phyloP scores from a whole-genome alignment of 352 stramenopile species.

The Pythium coloratum region DNA sequence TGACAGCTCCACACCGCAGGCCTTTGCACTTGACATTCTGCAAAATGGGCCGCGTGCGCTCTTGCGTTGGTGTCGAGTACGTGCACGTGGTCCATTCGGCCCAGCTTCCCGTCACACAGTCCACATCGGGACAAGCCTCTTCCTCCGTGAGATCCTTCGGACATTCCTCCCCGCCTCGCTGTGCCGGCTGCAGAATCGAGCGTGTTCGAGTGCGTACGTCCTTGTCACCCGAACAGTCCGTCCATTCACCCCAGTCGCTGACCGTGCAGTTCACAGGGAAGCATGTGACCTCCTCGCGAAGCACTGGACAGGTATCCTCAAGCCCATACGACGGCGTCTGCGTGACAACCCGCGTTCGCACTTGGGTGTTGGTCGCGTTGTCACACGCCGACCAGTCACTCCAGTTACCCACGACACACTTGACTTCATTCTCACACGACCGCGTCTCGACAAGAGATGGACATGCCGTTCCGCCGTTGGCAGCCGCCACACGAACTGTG shows the following conservation, averaged over 20 bases:
- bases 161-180: slow-evolving; percentile 40
- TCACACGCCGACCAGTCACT: slow-evolving; percentile 49
- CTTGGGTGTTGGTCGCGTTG: slow-evolving; percentile 31
- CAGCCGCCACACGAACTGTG: slow-evolving; percentile 36
- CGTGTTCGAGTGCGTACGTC: slow-evolving; percentile 42
- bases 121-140: slow-evolving; percentile 30
- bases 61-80: slow-evolving; percentile 28
- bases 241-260: slow-evolving; percentile 51
- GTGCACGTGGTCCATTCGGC: slow-evolving; percentile 46
- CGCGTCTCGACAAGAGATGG: slow-evolving; percentile 41
- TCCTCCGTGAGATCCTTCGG: slow-evolving; percentile 38
- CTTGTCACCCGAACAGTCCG: slow-evolving; percentile 37
- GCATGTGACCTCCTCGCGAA: slow-evolving; percentile 45
- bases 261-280: slow-evolving; percentile 52
- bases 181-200: slow-evolving; percentile 36
- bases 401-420: slow-evolving; percentile 58
- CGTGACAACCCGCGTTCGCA: slow-evolving; percentile 42
- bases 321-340: slow-evolving; percentile 33
- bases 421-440: slow-evolving; percentile 41
- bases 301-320: slow-evolving; percentile 34
- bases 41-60: slow-evolving; percentile 31
- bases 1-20: slow-evolving; percentile 8
- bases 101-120: slow-evolving; percentile 55
- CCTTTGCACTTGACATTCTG: slow-evolving; percentile 23
- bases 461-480: slow-evolving; percentile 41